Conservation (phyloP, 306 rosid species). For the Macrotyloma uniflorum region DNA sequence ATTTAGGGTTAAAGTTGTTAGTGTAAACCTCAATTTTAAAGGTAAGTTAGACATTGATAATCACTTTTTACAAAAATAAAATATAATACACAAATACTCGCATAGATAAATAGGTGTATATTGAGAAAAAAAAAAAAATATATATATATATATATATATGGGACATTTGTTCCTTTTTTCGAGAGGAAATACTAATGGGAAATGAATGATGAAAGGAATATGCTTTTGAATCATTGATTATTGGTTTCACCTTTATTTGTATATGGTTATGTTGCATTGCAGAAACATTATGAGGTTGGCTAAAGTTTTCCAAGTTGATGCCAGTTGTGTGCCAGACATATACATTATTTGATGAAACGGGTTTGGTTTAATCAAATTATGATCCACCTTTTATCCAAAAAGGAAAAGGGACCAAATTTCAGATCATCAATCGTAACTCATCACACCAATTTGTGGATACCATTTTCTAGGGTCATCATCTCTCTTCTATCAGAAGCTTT, state of each 20-base stretch:
- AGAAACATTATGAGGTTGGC: not conserved
- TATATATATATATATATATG: too few species aligned
- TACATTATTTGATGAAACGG: not conserved
- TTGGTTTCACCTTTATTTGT: not conserved
- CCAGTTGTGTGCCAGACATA: not conserved
- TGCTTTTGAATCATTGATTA: slow-evolving; percentile 1
- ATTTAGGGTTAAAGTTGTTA: too few species aligned
- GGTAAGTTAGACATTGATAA: too few species aligned
- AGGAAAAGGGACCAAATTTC: not conserved
- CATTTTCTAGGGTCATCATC: not conserved
- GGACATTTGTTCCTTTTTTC: too few species aligned
- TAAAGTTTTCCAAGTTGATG: slow-evolving; percentile 5
- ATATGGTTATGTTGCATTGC: not conserved
- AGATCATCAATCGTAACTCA: not conserved
- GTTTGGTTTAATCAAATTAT: not conserved
- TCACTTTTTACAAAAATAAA: too few species aligned
- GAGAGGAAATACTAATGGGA: too few species aligned
- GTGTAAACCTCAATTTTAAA: too few species aligned
- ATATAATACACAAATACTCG: too few species aligned
- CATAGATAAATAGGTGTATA: too few species aligned
- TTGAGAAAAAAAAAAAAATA: too few species aligned
- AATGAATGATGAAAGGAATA: not conserved
- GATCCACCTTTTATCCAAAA: not conserved
- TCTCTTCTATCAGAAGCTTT: not conserved
- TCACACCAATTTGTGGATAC: not conserved